Percentiles rank a stretch among this genome's conserved stretches.
phyloP scores from a whole-genome alignment of 192 early-diverging fungal genomes.

The Geranomyces variabilis region DNA sequence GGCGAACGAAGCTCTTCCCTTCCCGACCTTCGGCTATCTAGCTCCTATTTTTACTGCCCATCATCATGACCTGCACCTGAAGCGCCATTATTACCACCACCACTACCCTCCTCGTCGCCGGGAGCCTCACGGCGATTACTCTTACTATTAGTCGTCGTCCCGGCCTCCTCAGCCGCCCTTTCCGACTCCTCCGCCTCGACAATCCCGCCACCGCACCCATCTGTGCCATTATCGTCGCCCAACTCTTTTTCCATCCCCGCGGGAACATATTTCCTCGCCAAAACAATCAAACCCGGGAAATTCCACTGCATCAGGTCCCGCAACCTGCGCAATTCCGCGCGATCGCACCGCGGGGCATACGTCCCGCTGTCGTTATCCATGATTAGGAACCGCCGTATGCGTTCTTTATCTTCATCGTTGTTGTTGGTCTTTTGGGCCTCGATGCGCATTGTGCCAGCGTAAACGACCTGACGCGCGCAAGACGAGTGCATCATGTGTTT shows the following conservation, averaged over 20 bases:
- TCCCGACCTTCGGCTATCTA: too few species aligned
- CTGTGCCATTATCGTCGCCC: constrained; percentile 7
- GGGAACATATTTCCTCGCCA: constrained; percentile 9
- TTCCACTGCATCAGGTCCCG: constrained; percentile 21
- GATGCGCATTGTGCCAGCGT: constrained; percentile 27
- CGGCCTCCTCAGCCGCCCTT: too few species aligned
- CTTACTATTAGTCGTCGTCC: too few species aligned
- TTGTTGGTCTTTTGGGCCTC: background rate
- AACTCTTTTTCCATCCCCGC: constrained; percentile 11
- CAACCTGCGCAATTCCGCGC: constrained; percentile 21
- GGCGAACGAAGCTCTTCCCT: too few species aligned
- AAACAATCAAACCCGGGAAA: constrained; percentile 15
- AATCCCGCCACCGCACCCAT: background rate
- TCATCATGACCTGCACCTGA: too few species aligned
- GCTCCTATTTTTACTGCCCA: too few species aligned
- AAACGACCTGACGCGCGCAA: constrained; percentile 16
- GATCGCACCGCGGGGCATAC: constrained; percentile 28
- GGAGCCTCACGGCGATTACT: too few species aligned
- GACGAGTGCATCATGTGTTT: constrained; percentile 32
- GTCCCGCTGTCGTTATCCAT: constrained; percentile 35
- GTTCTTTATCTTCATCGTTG: background rate
- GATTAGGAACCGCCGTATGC: background rate
- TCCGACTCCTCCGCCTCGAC: background rate
- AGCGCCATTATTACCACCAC: too few species aligned
- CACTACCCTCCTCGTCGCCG: too few species aligned